Percentiles rank a stretch among this genome's conserved stretches.
These are phyloP conservation scores for Lathyrus oleraceus DNA, from an alignment of 306 rosid genomes.

Conservation along the genomic window DNA sequence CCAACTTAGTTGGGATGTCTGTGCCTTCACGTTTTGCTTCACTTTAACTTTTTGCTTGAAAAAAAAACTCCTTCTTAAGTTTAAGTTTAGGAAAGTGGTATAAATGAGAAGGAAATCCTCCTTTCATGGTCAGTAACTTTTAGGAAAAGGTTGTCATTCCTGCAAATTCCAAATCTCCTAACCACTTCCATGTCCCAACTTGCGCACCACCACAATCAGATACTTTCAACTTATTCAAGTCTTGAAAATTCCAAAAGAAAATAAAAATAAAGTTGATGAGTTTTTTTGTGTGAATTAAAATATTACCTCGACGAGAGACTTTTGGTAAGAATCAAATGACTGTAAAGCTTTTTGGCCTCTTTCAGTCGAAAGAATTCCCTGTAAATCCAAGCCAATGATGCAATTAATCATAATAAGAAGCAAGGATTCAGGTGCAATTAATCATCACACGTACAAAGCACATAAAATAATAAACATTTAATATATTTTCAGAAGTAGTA, in stretches of 20 bases:
- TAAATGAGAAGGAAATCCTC: background rate
- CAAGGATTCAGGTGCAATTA: constrained; percentile 15
- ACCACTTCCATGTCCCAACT: constrained; percentile 8
- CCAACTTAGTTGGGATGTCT: no score
- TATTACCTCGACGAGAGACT: constrained; percentile 75
- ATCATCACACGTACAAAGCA: background rate
- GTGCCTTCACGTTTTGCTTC: no score
- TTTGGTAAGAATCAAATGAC: constrained; percentile 72
- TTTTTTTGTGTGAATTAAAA: background rate
- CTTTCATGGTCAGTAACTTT: background rate
- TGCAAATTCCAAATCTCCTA: constrained; percentile 8
- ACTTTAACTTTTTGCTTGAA: no score
- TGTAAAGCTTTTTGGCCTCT: constrained; percentile 67
- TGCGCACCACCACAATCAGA: background rate
- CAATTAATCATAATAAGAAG: constrained; percentile 27
- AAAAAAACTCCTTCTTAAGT: background rate
- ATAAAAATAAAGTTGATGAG: background rate
- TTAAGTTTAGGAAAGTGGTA: background rate
- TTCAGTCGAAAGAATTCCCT: constrained; percentile 89
- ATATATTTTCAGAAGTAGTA: constrained; percentile 5
- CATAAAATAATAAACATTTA: background rate
- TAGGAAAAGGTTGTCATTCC: background rate
- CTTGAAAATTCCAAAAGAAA: constrained; percentile 1
- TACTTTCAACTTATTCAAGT: constrained; percentile 4
- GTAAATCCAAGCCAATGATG: constrained; percentile 25